Evolutionary conservation across 768 basidiomycete genomes (phyloP), one percentile per base, ranked within the genome.

Genomic region (Boletus bicolor): DNA sequence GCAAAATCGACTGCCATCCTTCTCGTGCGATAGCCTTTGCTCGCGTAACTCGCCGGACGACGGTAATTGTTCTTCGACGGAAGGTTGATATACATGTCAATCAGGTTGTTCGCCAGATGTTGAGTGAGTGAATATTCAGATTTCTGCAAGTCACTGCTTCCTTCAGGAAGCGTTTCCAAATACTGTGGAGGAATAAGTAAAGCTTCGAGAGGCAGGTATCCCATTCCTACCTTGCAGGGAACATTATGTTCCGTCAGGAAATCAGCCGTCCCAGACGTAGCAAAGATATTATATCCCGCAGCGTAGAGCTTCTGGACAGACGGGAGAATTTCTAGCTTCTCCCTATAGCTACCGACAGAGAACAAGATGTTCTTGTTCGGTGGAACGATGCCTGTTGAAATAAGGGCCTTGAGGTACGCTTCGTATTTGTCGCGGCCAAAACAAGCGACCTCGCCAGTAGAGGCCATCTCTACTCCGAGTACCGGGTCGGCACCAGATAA

Each of bases 1-100:
- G 95, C 97, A 65, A 96, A 98, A 72, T 99, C 97, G 60, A 99
- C 94, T 7, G 97, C 97, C 94, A 98, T 95, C 49, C 97, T 89
- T 63, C 97, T 90, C 32, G 95, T 96, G 57, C 86, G 85, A 72
- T 98, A 98, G 8, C 97, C 97, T 69, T 97, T 95, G 72, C 93
- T 97, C 50, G 93, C 84, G 70, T 98, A 99, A 72, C 87, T 95
- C 14, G 97, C 95, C 7, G 97, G 97, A 19, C 97, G 89, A 55
- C 97, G 89, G 74, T 92, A 98, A 68, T 93, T 83, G 73, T 99
- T 98, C 77, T 93, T 97, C 39, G 96, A 98, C 2, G 97, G 97
- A 63, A 99, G 77, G 73, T 99, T 99, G 84, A 99, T 96, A 73
- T 98, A 99, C 85, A 98, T 91, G 75, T 99, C 97, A 69, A 99